Evolutionary conservation across 2,329 filamentous ascomycete genomes (phyloP).

Genomic region (Emergomyces pasteurianus): DNA sequence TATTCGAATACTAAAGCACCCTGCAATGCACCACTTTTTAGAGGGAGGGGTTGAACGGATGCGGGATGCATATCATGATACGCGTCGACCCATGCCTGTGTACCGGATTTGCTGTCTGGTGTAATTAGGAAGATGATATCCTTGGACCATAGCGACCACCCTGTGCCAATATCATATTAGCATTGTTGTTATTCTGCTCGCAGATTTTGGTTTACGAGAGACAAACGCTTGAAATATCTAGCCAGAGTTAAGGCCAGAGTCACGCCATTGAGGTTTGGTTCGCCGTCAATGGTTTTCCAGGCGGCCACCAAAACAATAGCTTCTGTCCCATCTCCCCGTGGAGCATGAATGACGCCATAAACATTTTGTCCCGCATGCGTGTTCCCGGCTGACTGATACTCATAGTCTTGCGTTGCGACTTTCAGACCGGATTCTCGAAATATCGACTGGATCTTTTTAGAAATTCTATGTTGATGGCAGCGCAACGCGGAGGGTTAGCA

Average conservation of each 20-base stretch:
- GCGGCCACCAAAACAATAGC: slow-evolving; percentile 86
- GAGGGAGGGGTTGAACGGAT: slow-evolving; percentile 60
- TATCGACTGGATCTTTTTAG: slow-evolving; percentile 61
- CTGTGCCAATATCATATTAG: slow-evolving; percentile 23
- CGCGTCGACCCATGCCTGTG: slow-evolving; percentile 94
- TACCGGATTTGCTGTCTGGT: slow-evolving; percentile 76
- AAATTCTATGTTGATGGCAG: slow-evolving; percentile 32
- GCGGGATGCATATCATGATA: slow-evolving; percentile 81
- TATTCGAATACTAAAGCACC: slow-evolving; percentile 92
- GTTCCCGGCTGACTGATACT: slow-evolving; percentile 66
- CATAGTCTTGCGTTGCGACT: slow-evolving; percentile 76
- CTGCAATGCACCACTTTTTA: slow-evolving; percentile 89
- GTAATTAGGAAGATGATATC: slow-evolving; percentile 90
- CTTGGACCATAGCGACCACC: slow-evolving; percentile 98
- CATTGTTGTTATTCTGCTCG: neutral
- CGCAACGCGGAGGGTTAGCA: neutral
- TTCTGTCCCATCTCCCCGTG: slow-evolving; percentile 90
- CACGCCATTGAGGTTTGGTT: slow-evolving; percentile 76
- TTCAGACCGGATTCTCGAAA: slow-evolving; percentile 73
- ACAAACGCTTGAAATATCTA: slow-evolving; percentile 77
- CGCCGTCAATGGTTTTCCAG: slow-evolving; percentile 69
- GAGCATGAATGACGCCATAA: slow-evolving; percentile 86
- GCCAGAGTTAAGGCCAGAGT: slow-evolving; percentile 75
- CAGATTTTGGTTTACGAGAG: neutral
- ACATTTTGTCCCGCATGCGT: slow-evolving; percentile 73